These are phyloP conservation scores for Trichoderma simmonsii DNA, from an alignment of 2,329 filamentous ascomycete genomes.

Conservation along the genomic window DNA sequence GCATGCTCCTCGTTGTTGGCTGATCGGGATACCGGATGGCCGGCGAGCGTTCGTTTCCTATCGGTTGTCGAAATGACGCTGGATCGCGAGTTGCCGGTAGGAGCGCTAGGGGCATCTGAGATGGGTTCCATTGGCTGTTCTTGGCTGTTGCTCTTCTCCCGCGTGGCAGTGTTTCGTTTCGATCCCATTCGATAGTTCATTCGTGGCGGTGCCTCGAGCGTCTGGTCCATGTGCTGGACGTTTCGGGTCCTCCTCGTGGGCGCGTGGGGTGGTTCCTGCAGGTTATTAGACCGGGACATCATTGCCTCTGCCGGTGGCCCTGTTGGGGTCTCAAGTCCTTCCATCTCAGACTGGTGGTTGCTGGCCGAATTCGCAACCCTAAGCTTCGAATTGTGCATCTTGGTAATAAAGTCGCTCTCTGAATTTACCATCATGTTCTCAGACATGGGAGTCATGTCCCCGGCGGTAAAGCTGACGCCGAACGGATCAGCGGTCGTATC, in stretches of 20 bases:
- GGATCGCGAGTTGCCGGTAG: conserved; percentile 37
- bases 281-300: conserved; percentile 25
- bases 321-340: conserved; percentile 62
- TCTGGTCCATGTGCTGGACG: conserved; percentile 49
- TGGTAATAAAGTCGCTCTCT: conserved; percentile 55
- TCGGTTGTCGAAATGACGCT: conserved; percentile 50
- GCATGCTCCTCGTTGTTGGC: conserved; percentile 57
- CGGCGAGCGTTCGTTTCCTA: conserved; percentile 89
- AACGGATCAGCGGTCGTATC: conserved; percentile 50
- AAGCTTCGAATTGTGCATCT: conserved; percentile 51
- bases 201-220: conserved; percentile 59
- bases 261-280: conserved; percentile 50
- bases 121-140: conserved; percentile 36
- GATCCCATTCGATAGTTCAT: conserved; percentile 56
- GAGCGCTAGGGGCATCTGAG: conserved; percentile 39
- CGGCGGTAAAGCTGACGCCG: conserved; percentile 41
- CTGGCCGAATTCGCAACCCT: conserved; percentile 41
- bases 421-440: conserved; percentile 41
- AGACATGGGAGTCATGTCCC: conserved; percentile 41
- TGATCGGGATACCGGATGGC: conserved; percentile 61
- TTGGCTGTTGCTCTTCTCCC: conserved; percentile 29
- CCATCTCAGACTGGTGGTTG: conserved; percentile 40
- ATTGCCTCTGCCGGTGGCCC: conserved; percentile 27
- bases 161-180: conserved; percentile 39
- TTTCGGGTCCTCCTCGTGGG: conserved; percentile 53